These are phyloP conservation scores for Arthonia radiata DNA, from an alignment of 495 filamentous ascomycete genomes.

Conservation along the genomic window DNA sequence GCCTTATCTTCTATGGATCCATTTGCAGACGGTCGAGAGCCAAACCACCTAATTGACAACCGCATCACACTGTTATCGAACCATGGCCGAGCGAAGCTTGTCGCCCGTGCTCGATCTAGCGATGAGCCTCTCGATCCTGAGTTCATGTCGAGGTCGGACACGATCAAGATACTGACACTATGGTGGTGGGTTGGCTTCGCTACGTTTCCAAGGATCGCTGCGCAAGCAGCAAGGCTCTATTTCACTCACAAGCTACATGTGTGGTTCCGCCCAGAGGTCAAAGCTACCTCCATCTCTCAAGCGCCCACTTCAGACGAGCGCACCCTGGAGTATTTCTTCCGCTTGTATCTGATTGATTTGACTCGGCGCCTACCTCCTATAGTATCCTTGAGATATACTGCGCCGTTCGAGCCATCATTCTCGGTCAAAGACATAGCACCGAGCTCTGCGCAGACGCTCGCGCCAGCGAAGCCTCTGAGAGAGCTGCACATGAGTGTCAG, in stretches of 20 bases:
- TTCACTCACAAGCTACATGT: constrained; percentile 27
- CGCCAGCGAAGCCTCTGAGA: too few relatives aligned
- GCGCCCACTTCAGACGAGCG: too few relatives aligned
- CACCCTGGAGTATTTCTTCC: too few relatives aligned
- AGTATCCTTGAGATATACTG: too few relatives aligned
- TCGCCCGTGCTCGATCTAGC: constrained; percentile 25
- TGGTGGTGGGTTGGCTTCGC: constrained; percentile 41
- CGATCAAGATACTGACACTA: constrained; percentile 20
- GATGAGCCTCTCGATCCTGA: constrained; percentile 23
- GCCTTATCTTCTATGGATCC: constrained; percentile 29
- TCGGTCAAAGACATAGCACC: too few relatives aligned
- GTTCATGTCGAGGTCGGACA: constrained; percentile 15
- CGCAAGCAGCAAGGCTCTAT: constrained; percentile 28
- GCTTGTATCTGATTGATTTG: too few relatives aligned
- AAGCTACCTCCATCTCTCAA: constrained; percentile 24
- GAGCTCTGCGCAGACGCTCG: too few relatives aligned
- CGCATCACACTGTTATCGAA: constrained; percentile 32
- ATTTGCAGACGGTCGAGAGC: constrained; percentile 14
- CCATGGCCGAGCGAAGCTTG: constrained; percentile 26
- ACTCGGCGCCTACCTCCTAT: too few relatives aligned
- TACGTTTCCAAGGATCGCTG: constrained; percentile 35
- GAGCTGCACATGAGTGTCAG: too few relatives aligned
- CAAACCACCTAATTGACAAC: constrained; percentile 19
- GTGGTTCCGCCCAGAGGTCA: constrained; percentile 31
- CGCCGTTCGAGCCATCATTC: too few relatives aligned